Evolutionary conservation across 1,284 basidiomycete genomes (phyloP), one percentile per base, ranked within the genome.

Genomic region (Earliella scabrosa): DNA sequence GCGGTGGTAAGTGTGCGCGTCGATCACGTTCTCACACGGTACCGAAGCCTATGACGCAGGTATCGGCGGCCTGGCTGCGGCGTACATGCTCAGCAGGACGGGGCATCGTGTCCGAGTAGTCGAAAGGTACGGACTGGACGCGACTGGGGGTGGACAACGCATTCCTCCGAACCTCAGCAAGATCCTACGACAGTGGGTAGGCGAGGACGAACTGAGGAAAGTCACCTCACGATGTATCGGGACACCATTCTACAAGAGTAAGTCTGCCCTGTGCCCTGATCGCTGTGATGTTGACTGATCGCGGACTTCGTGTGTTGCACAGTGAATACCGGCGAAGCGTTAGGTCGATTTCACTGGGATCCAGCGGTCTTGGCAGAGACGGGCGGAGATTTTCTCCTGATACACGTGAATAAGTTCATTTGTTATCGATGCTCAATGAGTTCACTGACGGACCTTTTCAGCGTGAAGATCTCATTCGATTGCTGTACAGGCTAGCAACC

Each of bases 61-160:
- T 18, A 49, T 72, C 32, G 66, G 67, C 45, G 84, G 83, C 23
- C 76, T 86, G 4, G 77, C 85, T 1, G 74, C 74, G 10, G 84
- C 45, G 11, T 24, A 46, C 13, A 35, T 26, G 13, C 32, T 24
- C 20, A 35, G 45, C 21, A 21, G 8, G 27, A 71, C 76, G 34
- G 85, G 85, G 1, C 84, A 86, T 54, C 70, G 69, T 4, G 79
- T 85, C 9, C 76, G 74, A 10, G 75, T 85, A 3, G 61, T 85
- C 40, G 84, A 86, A 54, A 73, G 70, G 63, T 63, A 65, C n/a
- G 64, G 58, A 4, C 65, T 75, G 16, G 64, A 54, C 29, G 58
- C 75, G 66, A 66, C 68, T 23, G 67, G 70, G 5, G 77, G 73
- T 16, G 80, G 79, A 4, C 70, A 78, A 14, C 77, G 82, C 23